These are phyloP conservation scores for Phoma sp. DNA, from an alignment of 2,329 filamentous ascomycete genomes.

Conservation along the genomic window DNA sequence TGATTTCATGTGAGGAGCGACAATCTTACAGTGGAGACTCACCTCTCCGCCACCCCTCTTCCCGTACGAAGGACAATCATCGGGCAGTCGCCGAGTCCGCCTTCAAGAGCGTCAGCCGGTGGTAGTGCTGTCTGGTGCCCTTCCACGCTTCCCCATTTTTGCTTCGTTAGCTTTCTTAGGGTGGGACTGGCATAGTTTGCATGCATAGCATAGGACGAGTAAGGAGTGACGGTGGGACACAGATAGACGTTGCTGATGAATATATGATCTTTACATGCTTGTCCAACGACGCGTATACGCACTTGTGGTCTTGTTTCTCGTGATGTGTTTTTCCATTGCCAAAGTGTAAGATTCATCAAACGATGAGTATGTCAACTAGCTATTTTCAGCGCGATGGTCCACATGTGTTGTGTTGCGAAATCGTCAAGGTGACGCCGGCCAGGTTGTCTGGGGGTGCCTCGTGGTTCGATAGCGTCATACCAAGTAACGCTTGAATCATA, in stretches of 20 bases:
- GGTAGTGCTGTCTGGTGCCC: neutral
- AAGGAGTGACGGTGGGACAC: neutral
- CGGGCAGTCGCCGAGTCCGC: slow-evolving; percentile 16
- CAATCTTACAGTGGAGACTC: neutral
- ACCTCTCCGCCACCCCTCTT: slow-evolving; percentile 10
- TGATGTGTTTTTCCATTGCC: neutral
- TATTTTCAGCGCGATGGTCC: neutral
- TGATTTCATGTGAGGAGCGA: slow-evolving; percentile 46
- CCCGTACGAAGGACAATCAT: slow-evolving; percentile 14
- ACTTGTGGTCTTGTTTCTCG: neutral
- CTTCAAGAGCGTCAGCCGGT: neutral
- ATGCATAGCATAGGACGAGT: slow-evolving; percentile 16
- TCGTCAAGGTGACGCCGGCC: slow-evolving; percentile 1
- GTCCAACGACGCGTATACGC: neutral
- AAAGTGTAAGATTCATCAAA: neutral
- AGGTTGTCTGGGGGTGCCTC: neutral
- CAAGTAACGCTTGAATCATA: too few species aligned
- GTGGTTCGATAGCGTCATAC: too few species aligned
- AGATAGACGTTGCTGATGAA: slow-evolving; percentile 12
- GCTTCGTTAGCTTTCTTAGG: slow-evolving; percentile 12
- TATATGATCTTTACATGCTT: neutral
- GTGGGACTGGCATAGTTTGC: slow-evolving; percentile 16
- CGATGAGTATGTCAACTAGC: neutral
- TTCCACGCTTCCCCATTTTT: slow-evolving; percentile 6
- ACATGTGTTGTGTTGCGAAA: neutral